phyloP scores from a whole-genome alignment of 1,284 basidiomycete genomes.

The Malassezia cuniculi region DNA sequence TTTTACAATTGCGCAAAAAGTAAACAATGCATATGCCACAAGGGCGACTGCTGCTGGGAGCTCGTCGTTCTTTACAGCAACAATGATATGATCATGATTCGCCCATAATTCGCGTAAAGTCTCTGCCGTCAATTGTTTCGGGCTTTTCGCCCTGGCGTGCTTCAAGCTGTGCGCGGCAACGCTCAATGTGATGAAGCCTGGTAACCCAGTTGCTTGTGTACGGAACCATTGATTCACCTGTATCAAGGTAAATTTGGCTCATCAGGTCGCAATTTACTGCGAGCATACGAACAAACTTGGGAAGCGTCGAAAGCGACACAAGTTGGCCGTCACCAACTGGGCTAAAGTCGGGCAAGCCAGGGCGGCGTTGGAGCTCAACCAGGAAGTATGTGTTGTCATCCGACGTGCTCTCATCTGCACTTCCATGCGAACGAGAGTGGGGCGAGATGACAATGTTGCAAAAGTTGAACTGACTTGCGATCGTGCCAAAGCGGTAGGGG shows the following conservation, averaged over 20 bases:
- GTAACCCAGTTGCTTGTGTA: conserved; percentile 39
- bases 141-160: conserved; percentile 5
- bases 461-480: conserved; percentile 87
- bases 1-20: too few relatives aligned
- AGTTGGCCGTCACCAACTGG: conserved; percentile 40
- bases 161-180: conserved; percentile 9
- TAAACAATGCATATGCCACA: too few relatives aligned
- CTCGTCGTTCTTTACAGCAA: too few relatives aligned
- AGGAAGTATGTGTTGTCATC: conserved; percentile 38
- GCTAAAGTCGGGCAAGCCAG: conserved; percentile 37
- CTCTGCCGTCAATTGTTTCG: neutral
- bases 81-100: too few relatives aligned
- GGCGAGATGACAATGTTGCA: conserved; percentile 78
- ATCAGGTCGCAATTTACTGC: conserved; percentile 39
- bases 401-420: conserved; percentile 33
- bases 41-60: too few relatives aligned
- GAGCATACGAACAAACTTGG: conserved; percentile 35
- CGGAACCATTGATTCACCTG: conserved; percentile 37
- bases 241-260: conserved; percentile 40
- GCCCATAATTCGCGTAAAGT: too few relatives aligned
- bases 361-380: conserved; percentile 35
- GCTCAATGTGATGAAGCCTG: conserved; percentile 24
- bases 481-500: conserved; percentile 73
- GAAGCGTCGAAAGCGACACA: conserved; percentile 28
- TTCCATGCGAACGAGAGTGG: conserved; percentile 27